Base-by-base conservation (phyloP, 192 early-diverging fungal genomes). In the Entophlyctis helioformis region DNA sequence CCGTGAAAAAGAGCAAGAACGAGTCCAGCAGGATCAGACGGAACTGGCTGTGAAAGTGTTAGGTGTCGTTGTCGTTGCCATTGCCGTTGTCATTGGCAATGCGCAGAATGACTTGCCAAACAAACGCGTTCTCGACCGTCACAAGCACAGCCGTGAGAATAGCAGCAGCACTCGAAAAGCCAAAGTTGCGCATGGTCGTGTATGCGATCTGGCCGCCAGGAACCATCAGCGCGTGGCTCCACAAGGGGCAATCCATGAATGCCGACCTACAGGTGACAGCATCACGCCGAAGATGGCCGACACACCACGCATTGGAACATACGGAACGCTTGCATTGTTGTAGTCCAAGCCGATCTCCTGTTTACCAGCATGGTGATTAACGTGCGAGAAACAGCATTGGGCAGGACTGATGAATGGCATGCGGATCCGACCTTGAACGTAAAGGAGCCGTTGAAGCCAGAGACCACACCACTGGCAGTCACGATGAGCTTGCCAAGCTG, bases 331-430 rank as follows among this genome's bases (percentile, higher is more conserved):
- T 41, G 85, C 72, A 28, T 61, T 62, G 44, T 85, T 60, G 60
- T 95, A 98, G 57, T 80, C 83, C 48, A 87, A 74, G 1, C 91
- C 91, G 63, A 98, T 98, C 44, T 84, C 83, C 39, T 84, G 27
- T 18, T 5, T 5, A 8, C 29, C 26, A 29, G 21, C 27, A 12
- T 7, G 9, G 11, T 7, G 9, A 20, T 42, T 5, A 47, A 8
- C 18, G 9, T 20, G 4, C 7, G 3, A 11, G 10, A 42, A 5
- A 9, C 42, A 48, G n/a, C n/a, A n/a, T n/a, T n/a, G n/a, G n/a
- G n/a, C n/a, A n/a, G n/a, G n/a, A n/a, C n/a, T n/a, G n/a, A n/a
- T n/a, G n/a, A n/a, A n/a, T n/a, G n/a, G n/a, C n/a, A n/a, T n/a
- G n/a, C n/a, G n/a, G n/a, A n/a, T n/a, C 36, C 23, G 8, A 56